A percentile compares a stretch with the other conserved stretches of the same genome.
phyloP scores from a whole-genome alignment of 2,329 filamentous ascomycete species.

The Cordyceps pruinosa region DNA sequence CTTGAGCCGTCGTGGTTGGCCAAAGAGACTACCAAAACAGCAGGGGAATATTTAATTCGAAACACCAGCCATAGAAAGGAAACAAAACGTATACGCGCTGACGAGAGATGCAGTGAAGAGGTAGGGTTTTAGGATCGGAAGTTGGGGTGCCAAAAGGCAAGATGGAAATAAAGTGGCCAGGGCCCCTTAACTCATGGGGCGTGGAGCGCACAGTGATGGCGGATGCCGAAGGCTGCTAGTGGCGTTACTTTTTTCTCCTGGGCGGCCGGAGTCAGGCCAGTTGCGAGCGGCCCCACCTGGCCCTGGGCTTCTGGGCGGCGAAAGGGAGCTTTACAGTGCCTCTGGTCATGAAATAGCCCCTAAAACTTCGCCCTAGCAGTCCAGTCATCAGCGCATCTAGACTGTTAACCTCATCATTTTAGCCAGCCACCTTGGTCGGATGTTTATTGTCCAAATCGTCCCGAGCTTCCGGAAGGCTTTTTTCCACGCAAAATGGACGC shows the following conservation, averaged over 20 bases:
- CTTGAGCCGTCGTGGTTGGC: background rate
- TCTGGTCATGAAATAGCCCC: background rate
- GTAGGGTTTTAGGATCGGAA: conserved; percentile 5
- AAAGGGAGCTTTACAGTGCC: background rate
- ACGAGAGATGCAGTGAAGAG: background rate
- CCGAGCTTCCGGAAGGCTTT: background rate
- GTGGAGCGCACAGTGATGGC: conserved; percentile 1
- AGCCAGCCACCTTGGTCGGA: background rate
- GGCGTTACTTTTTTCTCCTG: conserved; percentile 5
- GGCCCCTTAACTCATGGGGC: conserved; percentile 4
- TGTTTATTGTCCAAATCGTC: background rate
- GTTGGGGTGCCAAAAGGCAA: background rate
- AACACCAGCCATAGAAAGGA: background rate
- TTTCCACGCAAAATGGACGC: background rate
- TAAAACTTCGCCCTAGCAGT: background rate
- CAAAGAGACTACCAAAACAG: background rate
- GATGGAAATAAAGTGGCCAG: background rate
- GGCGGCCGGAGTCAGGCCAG: conserved; percentile 6
- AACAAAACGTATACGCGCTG: background rate
- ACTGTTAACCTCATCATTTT: background rate
- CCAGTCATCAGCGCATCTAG: background rate
- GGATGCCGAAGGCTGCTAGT: conserved; percentile 3
- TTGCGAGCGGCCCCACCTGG: background rate
- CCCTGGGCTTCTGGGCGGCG: background rate
- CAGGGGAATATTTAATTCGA: background rate